Conservation (phyloP, 495 filamentous ascomycete species). For the Penicillium macrosclerotiorum region DNA sequence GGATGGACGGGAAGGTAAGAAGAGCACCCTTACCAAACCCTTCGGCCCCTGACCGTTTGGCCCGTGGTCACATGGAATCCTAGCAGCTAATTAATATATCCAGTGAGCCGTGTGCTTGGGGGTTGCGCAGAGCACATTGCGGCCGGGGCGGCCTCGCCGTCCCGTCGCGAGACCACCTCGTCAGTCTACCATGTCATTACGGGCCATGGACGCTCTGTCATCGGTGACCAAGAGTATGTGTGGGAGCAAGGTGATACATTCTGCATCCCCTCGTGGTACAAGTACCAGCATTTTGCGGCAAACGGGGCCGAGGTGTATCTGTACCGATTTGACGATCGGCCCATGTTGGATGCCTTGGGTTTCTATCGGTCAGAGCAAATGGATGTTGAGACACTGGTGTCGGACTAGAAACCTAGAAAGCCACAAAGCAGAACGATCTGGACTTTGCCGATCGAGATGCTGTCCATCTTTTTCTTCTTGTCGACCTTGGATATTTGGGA, state of each 20-base stretch:
- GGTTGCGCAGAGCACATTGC: slow-evolving; percentile 37
- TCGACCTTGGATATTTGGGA: too few relatives aligned
- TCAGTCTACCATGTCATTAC: slow-evolving; percentile 42
- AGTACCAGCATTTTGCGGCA: slow-evolving; percentile 40
- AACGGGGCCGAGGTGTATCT: slow-evolving; percentile 37
- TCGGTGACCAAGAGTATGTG: slow-evolving; percentile 27
- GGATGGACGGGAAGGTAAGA: slow-evolving; percentile 33
- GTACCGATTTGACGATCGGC: slow-evolving; percentile 47
- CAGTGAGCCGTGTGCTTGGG: slow-evolving; percentile 36
- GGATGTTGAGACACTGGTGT: slow-evolving; percentile 29
- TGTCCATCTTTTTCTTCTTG: too few relatives aligned
- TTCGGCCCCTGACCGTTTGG: too few relatives aligned
- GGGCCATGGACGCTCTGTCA: slow-evolving; percentile 32
- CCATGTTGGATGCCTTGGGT: slow-evolving; percentile 43
- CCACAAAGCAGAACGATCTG: too few relatives aligned
- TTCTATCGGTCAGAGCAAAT: slow-evolving; percentile 40
- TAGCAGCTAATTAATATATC: slow-evolving; percentile 10
- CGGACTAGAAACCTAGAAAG: slow-evolving; percentile 1
- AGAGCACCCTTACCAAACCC: neutral
- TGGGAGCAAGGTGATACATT: slow-evolving; percentile 46
- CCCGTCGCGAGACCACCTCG: slow-evolving; percentile 37
- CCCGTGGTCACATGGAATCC: slow-evolving; percentile 2
- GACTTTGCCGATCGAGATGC: too few relatives aligned
- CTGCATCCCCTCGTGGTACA: slow-evolving; percentile 43
- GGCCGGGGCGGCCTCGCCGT: slow-evolving; percentile 20